Base-by-base conservation (phyloP, 164 flowering plant species). In the Sedum album region DNA sequence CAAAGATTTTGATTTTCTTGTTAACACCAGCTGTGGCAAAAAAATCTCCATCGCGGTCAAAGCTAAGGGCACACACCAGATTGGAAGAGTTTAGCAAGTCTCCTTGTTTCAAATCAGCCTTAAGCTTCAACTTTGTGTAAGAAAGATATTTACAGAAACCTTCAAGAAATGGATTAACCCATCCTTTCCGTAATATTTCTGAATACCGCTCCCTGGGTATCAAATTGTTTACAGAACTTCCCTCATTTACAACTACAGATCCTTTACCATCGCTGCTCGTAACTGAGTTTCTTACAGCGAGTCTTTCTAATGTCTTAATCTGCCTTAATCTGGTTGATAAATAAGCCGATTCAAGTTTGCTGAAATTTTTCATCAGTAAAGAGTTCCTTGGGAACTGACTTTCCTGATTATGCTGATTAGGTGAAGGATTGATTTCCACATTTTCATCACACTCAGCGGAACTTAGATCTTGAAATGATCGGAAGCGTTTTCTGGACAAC, bases 21-120 rank as follows among this genome's bases (percentile, higher is more conserved):
- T 89, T 95, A 42, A 95, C 94, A 73, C 99, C 99, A 75, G 99
- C 97, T 25, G 94, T 86, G 38, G 99, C 99, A 72, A 95, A 95
- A 75, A 86, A 86, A 62, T 92, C 97, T 69, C 88, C 92, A 76
- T 95, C 97, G 6, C 97, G 94, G 72, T 95, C 97, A 74, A 95
- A 95, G 73, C 90, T 76, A 60, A 95, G 77, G 8, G 97, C 86
- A 80, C 99, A 95, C 14, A 95, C 94, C 14, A 95, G 78, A 77
- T 90, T 92, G 66, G 96, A 92, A 71, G 97, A 88, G 74, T 85
- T 91, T 49, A 95, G 77, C 60, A 95, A 84, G 80, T 92, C 99
- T 36, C 89, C 94, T 78, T 95, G 99, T 73, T 92, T 92, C 78
- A 95, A 75, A 46, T 95, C 92, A 61, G 97, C 97, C 76, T 80